phyloP scores from a whole-genome alignment of 169 alveolate genomes.

The Plasmodium berghei region DNA sequence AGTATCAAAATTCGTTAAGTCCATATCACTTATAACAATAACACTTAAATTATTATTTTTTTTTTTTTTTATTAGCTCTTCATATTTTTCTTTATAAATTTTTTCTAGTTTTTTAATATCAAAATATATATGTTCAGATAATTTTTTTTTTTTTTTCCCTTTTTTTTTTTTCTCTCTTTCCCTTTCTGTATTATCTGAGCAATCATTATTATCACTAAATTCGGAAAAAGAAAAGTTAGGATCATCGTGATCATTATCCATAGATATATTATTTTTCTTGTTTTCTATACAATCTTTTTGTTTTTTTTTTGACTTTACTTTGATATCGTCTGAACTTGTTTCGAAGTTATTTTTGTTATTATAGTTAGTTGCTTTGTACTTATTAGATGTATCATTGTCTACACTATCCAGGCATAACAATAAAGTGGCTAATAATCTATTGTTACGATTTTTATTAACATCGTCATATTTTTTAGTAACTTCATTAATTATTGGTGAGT shows the following conservation, averaged over 20 bases:
- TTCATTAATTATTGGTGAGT: neutral
- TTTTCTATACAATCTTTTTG: neutral
- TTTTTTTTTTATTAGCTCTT: slow-evolving; percentile 10
- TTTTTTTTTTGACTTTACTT: neutral
- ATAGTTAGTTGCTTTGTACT: neutral
- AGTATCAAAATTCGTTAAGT: slow-evolving; percentile 23
- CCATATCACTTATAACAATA: slow-evolving; percentile 62
- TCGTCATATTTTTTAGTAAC: neutral
- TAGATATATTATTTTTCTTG: neutral
- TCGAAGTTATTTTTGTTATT: neutral
- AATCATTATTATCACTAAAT: neutral
- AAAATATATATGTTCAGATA: slow-evolving; percentile 21
- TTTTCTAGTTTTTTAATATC: slow-evolving; percentile 56
- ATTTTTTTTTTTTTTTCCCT: slow-evolving; percentile 6
- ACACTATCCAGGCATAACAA: slow-evolving; percentile 59
- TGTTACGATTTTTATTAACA: neutral
- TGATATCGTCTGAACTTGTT: neutral
- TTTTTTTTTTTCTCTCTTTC: neutral
- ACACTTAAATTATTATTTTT: slow-evolving; percentile 49
- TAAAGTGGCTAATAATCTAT: slow-evolving; percentile 36
- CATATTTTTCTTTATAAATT: slow-evolving; percentile 38
- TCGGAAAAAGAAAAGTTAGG: neutral
- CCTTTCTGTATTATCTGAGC: neutral
- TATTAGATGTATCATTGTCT: slow-evolving; percentile 27
- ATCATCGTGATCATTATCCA: neutral